Evolutionary conservation across 192 early-diverging fungal genomes (phyloP), one percentile per base, ranked within the genome.

Genomic region (Backusella westeae): DNA sequence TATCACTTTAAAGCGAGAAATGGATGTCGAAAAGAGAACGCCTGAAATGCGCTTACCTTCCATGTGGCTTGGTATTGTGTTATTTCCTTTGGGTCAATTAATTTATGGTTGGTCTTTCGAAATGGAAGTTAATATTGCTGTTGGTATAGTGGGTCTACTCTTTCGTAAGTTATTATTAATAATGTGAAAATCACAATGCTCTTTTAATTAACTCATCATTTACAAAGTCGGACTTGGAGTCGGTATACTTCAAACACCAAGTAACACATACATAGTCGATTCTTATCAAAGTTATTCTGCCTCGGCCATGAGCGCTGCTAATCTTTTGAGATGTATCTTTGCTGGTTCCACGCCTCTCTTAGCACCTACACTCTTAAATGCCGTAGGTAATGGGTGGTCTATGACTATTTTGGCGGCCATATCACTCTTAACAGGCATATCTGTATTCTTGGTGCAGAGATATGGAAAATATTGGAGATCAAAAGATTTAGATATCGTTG

Each of bases 181-280:
- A 66, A 26, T 17, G 26, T 59, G 23, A 7, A 23, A 1, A 36
- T 21, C 5, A 26, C 15, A 39, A 34, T 73, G 6, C 6, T 59
- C 34, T 80, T 39, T 39, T 5, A 32, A 32, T 32, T 32, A 32
- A 39, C 9, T 39, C 38, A 39, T 39, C 0, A 17, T 21, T 38
- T 42, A 35, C 29, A 32, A 42, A 81, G 75, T 78, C n/a, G 81
- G 81, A 23, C 44, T 82, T 12, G 81, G 81, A 10, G 75, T 82
- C n/a, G 78, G 77, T 21, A 59, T 79, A 12, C 44, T 78, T n/a
- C 77, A 79, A 71, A 79, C 81, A n/a, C 77, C 77, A 29, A 82
- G 74, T 35, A 82, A 82, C 19, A 74, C 77, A n/a, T 82, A 82
- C 26, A 65, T 82, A 35, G 78, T 82, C 0, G 81, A 82, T 53